phyloP scores from a whole-genome alignment of 2,329 filamentous ascomycete genomes.

The Beauveria asiatica region DNA sequence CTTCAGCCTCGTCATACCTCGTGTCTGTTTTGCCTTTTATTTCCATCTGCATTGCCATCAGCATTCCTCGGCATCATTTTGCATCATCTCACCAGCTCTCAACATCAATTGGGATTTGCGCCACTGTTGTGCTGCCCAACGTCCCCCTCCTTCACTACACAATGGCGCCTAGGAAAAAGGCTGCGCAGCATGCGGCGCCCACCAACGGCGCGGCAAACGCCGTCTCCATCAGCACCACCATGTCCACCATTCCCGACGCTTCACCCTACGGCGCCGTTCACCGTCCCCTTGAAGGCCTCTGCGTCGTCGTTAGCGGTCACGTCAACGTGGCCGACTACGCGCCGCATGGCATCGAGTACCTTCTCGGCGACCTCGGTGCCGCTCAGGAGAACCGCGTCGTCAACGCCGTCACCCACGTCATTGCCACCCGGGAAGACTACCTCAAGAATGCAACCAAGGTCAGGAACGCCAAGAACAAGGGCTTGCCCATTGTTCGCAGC shows the following conservation, averaged over 20 bases:
- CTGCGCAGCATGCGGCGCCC: constrained; percentile 4
- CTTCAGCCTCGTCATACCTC: not conserved
- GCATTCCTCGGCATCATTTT: not conserved
- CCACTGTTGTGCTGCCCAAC: not conserved
- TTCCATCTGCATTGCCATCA: not conserved
- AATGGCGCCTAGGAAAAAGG: constrained; percentile 8
- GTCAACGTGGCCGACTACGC: constrained; percentile 47
- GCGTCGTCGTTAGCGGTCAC: constrained; percentile 51
- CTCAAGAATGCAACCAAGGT: constrained; percentile 43
- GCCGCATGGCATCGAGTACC: constrained; percentile 9
- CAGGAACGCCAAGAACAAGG: constrained; percentile 35
- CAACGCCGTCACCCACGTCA: constrained; percentile 44
- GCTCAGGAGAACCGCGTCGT: constrained; percentile 28
- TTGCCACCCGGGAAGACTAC: constrained; percentile 46
- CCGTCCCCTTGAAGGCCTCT: constrained; percentile 36
- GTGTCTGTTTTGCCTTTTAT: not conserved
- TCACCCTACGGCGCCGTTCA: constrained; percentile 11
- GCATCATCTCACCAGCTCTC: too few species aligned
- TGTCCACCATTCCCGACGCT: constrained; percentile 3
- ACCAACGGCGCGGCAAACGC: constrained; percentile 13
- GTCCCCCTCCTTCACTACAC: not conserved
- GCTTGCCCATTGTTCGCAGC: constrained; percentile 47
- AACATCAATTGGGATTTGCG: not conserved
- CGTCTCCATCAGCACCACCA: not conserved
- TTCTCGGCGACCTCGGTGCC: constrained; percentile 5